Percentiles rank a stretch among this genome's conserved stretches.
These are phyloP conservation scores for Populus alba DNA, from an alignment of 345 rosid genomes.

Conservation along the genomic window DNA sequence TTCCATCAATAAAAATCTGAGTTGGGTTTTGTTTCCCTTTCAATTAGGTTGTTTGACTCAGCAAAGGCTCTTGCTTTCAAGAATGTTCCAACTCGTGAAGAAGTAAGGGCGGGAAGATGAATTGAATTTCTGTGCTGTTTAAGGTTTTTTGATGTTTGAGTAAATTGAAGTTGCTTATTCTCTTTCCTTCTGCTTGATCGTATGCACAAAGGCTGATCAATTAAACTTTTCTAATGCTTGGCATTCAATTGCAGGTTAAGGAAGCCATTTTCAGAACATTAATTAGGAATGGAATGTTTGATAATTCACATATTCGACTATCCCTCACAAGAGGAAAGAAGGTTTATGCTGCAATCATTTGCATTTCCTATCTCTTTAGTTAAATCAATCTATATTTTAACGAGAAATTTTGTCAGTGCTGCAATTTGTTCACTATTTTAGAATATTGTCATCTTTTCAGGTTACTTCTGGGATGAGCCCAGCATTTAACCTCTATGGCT, in stretches of 20 bases:
- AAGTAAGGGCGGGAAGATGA: conserved; percentile 40
- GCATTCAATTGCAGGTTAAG: conserved; percentile 49
- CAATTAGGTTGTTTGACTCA: conserved; percentile 71
- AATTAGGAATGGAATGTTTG: conserved; percentile 78
- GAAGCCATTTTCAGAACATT: conserved; percentile 82
- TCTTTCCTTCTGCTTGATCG: not conserved
- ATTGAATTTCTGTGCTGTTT: conserved; percentile 1
- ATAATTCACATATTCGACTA: conserved; percentile 76
- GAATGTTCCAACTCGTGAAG: conserved; percentile 71
- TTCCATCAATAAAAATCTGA: not conserved
- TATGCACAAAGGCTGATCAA: no score
- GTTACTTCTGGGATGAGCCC: conserved; percentile 98
- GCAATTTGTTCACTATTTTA: conserved; percentile 2
- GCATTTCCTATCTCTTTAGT: not conserved
- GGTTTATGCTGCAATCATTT: conserved; percentile 30
- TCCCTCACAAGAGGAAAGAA: conserved; percentile 88
- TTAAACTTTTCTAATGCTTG: not conserved
- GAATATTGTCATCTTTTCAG: conserved; percentile 29
- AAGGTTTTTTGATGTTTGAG: no score
- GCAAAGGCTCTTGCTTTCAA: conserved; percentile 83
- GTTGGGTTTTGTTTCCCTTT: conserved; percentile 15
- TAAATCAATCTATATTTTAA: not conserved
- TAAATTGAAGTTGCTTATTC: not conserved
- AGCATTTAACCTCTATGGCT: conserved; percentile 77
- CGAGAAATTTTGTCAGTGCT: not conserved